phyloP scores from a whole-genome alignment of 768 basidiomycete species.

The Rhodocollybia butyracea region DNA sequence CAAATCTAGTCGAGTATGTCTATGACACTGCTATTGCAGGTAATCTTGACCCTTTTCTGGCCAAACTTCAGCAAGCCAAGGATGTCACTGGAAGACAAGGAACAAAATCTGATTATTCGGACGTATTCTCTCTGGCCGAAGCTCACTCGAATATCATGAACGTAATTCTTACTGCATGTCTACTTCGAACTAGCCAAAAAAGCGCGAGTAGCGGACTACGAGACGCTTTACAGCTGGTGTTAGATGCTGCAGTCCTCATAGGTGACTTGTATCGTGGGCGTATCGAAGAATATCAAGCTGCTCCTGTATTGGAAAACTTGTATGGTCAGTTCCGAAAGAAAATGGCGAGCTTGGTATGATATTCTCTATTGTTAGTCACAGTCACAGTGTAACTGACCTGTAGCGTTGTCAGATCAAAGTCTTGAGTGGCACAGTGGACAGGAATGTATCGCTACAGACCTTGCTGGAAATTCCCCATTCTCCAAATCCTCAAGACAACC shows the following conservation, averaged over 20 bases:
- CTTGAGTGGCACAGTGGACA: conserved; percentile 56
- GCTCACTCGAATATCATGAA: conserved; percentile 70
- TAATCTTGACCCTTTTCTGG: conserved; percentile 71
- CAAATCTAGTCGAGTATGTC: conserved; percentile 64
- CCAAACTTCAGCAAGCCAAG: conserved; percentile 26
- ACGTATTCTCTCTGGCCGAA: conserved; percentile 69
- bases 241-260: conserved; percentile 65
- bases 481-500: neutral
- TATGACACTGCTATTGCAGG: conserved; percentile 80
- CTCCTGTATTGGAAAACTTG: conserved; percentile 49
- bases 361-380: neutral
- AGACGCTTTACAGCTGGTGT: conserved; percentile 56
- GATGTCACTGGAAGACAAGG: conserved; percentile 9
- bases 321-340: conserved; percentile 50
- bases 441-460: conserved; percentile 24
- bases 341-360: conserved; percentile 56
- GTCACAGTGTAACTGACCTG: neutral
- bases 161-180: conserved; percentile 71
- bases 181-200: conserved; percentile 66
- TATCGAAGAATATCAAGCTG: conserved; percentile 65
- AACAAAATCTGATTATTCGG: conserved; percentile 40
- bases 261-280: conserved; percentile 54
- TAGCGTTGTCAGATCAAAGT: conserved; percentile 44
- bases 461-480: conserved; percentile 4
- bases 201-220: conserved; percentile 63